Conservation (phyloP, 768 basidiomycete genomes). For the Mycena polygramma region DNA sequence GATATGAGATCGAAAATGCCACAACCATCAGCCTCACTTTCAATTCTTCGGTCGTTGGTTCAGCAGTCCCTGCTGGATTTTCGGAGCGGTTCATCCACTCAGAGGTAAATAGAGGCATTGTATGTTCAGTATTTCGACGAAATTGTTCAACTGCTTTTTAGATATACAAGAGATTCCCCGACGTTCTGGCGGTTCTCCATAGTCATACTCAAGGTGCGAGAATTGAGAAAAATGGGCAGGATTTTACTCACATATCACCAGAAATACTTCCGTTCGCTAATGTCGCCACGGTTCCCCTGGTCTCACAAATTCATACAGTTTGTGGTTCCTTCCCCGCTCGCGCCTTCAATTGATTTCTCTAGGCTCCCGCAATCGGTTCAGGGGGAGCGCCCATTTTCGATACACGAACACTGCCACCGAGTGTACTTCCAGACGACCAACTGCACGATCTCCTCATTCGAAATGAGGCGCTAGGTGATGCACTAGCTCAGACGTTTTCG, state of each 20-base stretch:
- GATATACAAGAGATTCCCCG: constrained; percentile 41
- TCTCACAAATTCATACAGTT: constrained; percentile 36
- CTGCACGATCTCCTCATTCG: constrained; percentile 38
- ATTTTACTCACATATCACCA: too few species aligned
- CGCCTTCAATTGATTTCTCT: background rate
- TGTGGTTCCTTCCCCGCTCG: too few species aligned
- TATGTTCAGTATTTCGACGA: background rate
- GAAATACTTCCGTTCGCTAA: constrained; percentile 40
- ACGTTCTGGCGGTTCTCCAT: constrained; percentile 36
- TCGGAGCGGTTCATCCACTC: constrained; percentile 41
- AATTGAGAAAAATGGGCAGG: too few species aligned
- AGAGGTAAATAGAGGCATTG: constrained; percentile 35
- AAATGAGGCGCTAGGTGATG: constrained; percentile 37
- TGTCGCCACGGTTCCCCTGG: constrained; percentile 27
- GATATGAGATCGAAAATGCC: constrained; percentile 41
- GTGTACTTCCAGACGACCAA: constrained; percentile 27
- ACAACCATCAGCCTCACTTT: constrained; percentile 38
- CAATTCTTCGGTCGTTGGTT: constrained; percentile 37
- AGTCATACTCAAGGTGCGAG: constrained; percentile 23
- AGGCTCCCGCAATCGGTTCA: constrained; percentile 28
- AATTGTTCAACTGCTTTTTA: background rate
- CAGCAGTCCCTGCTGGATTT: constrained; percentile 39
- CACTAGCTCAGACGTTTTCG: constrained; percentile 35
- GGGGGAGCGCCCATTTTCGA: constrained; percentile 39
- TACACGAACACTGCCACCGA: constrained; percentile 24